These are phyloP conservation scores for Sugiyamaella xylanicola DNA, from an alignment of 1,139 yeast genomes.

Conservation along the genomic window DNA sequence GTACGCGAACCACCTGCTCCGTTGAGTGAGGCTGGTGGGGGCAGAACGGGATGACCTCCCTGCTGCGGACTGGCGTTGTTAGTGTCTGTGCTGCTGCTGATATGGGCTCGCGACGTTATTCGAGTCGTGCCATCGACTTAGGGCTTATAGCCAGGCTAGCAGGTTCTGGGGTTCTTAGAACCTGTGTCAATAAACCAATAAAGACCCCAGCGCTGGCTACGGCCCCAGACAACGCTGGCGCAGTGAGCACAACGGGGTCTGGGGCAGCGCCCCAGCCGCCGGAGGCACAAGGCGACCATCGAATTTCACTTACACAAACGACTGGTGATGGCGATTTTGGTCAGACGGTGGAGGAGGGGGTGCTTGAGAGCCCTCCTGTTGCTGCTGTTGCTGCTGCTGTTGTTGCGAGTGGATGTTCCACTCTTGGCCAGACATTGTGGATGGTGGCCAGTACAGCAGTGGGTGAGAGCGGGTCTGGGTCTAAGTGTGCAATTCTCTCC, in stretches of 20 bases:
- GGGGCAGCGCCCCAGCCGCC: neutral
- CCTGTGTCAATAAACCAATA: no score
- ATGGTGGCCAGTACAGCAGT: neutral
- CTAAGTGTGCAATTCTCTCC: no score
- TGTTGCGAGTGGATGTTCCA: conserved; percentile 15
- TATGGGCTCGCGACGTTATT: no score
- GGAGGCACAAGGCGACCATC: neutral
- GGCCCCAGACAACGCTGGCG: neutral
- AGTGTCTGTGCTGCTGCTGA: neutral
- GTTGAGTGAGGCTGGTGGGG: conserved; percentile 36
- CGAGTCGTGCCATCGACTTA: no score
- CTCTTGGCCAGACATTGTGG: conserved; percentile 7
- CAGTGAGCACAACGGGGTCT: neutral
- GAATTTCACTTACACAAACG: conserved; percentile 29
- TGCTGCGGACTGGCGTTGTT: conserved; percentile 28
- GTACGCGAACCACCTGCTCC: conserved; percentile 27
- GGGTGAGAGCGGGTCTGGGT: neutral
- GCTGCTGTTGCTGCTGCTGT: conserved; percentile 2
- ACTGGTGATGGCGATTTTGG: conserved; percentile 27
- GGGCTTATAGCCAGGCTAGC: no score
- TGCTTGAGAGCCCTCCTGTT: neutral
- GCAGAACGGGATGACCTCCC: conserved; percentile 38
- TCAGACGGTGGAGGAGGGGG: conserved; percentile 12
- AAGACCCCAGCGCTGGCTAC: no score
- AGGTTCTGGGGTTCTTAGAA: no score